Conservation (phyloP, 2,329 filamentous ascomycete genomes). For the Apiospora marii region DNA sequence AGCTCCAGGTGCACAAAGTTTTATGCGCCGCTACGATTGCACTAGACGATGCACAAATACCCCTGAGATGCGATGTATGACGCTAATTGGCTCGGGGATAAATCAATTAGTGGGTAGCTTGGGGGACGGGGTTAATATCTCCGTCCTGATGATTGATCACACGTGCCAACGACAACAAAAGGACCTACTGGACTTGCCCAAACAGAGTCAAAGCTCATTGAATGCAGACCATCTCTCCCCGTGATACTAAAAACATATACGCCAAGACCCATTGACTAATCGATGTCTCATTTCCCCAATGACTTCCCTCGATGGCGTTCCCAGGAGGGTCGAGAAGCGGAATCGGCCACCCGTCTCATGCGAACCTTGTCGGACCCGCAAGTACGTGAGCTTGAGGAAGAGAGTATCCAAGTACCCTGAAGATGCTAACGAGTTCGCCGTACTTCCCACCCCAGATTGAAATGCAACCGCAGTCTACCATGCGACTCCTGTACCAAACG, state of each 20-base stretch:
- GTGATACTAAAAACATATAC: neutral
- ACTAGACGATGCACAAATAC: neutral
- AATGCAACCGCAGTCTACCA: constrained; percentile 43
- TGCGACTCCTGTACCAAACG: constrained; percentile 42
- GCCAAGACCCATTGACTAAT: neutral
- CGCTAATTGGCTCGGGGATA: neutral
- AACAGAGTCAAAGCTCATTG: neutral
- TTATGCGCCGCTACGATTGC: neutral
- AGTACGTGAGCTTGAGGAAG: constrained; percentile 35
- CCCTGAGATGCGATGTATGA: neutral
- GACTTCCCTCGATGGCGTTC: constrained; percentile 23
- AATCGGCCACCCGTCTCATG: constrained; percentile 46
- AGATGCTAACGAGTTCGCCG: neutral
- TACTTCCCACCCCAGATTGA: constrained; percentile 35
- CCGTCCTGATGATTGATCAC: neutral
- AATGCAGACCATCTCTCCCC: neutral
- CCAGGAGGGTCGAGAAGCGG: constrained; percentile 41
- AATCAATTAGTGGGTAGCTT: neutral
- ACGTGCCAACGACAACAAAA: neutral
- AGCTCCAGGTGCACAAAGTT: neutral
- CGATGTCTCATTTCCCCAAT: constrained; percentile 21
- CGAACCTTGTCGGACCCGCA: constrained; percentile 44
- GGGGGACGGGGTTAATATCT: neutral
- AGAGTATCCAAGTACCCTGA: no score
- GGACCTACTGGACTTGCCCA: neutral